Percentiles rank a stretch among this genome's conserved stretches.
Conservation (phyloP, 1,139 yeast species). For the Waltiozyma solani region DNA sequence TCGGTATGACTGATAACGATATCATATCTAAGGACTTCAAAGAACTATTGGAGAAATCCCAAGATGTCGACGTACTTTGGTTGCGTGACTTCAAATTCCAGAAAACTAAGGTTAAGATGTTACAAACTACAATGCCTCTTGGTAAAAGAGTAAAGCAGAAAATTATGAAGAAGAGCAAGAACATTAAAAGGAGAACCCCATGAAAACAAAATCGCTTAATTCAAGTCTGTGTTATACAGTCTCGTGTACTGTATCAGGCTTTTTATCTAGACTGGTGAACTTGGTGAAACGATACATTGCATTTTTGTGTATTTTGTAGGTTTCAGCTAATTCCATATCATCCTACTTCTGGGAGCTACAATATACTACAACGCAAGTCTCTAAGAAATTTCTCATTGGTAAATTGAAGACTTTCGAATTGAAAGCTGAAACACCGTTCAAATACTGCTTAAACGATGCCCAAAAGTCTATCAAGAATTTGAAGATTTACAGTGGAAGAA, state of each 20-base stretch:
- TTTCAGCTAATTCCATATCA: too few relatives aligned
- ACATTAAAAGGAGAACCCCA: not conserved
- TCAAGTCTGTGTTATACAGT: too few relatives aligned
- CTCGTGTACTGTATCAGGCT: too few relatives aligned
- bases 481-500: not conserved
- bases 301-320: too few relatives aligned
- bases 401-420: not conserved
- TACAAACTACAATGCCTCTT: constrained; percentile 22
- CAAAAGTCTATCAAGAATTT: not conserved
- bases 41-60: constrained; percentile 25
- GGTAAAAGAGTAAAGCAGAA: not conserved
- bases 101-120: constrained; percentile 27
- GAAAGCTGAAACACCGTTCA: not conserved
- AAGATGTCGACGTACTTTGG: constrained; percentile 37
- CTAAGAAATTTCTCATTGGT: not conserved
- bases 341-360: too few relatives aligned
- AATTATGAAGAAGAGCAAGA: not conserved
- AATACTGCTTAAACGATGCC: not conserved
- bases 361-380: too few relatives aligned
- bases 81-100: constrained; percentile 25
- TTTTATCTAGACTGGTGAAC: too few relatives aligned
- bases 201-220: too few relatives aligned
- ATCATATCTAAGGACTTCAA: constrained; percentile 24
- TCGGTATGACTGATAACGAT: constrained; percentile 10
- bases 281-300: too few relatives aligned